Conservation (phyloP, 1,284 basidiomycete genomes). For the Ustilago nuda region DNA sequence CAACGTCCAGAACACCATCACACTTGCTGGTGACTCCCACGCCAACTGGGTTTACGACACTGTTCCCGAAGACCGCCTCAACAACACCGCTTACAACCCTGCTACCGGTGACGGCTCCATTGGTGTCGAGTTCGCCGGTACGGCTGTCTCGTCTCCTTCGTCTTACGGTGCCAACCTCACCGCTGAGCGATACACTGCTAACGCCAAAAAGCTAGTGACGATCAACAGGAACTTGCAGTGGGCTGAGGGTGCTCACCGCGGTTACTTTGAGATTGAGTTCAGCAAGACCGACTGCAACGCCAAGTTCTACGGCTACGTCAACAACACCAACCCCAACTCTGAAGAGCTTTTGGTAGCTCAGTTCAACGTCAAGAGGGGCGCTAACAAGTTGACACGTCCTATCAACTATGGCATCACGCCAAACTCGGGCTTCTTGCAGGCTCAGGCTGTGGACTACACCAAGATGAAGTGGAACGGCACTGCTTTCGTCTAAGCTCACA, state of each 20-base stretch:
- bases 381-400: slow-evolving; percentile 74
- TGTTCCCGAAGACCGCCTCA: slow-evolving; percentile 46
- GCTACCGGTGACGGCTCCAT: slow-evolving; percentile 74
- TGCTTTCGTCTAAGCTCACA: slow-evolving; percentile 28
- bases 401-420: slow-evolving; percentile 71
- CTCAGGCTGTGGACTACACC: slow-evolving; percentile 45
- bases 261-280: slow-evolving; percentile 72
- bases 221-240: slow-evolving; percentile 75
- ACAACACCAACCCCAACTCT: slow-evolving; percentile 74
- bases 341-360: slow-evolving; percentile 70
- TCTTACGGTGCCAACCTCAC: slow-evolving; percentile 73
- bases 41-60: slow-evolving; percentile 70
- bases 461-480: slow-evolving; percentile 56
- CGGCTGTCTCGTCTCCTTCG: slow-evolving; percentile 75
- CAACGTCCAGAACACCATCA: slow-evolving; percentile 73
- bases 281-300: slow-evolving; percentile 70
- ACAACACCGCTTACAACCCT: slow-evolving; percentile 72
- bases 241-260: slow-evolving; percentile 77
- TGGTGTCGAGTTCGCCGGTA: slow-evolving; percentile 77
- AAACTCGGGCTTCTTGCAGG: slow-evolving; percentile 47
- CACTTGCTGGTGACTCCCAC: slow-evolving; percentile 77
- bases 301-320: slow-evolving; percentile 76
- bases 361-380: slow-evolving; percentile 70
- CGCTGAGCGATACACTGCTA: slow-evolving; percentile 71
- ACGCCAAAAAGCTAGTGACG: slow-evolving; percentile 69